Evolutionary conservation across 192 early-diverging fungal genomes (phyloP), one percentile per base, ranked within the genome.

Genomic region (Coemansia furcata): DNA sequence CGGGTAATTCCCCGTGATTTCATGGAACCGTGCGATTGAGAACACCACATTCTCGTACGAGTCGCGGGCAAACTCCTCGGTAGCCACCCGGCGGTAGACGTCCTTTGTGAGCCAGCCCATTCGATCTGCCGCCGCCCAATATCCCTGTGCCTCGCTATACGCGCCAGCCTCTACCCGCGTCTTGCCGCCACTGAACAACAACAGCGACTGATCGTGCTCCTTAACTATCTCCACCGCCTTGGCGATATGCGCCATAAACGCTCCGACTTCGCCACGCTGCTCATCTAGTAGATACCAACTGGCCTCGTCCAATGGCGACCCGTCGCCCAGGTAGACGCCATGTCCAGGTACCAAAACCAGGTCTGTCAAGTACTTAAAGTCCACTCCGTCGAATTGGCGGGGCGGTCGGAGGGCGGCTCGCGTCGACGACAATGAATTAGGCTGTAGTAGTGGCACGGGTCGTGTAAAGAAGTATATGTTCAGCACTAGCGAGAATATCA

Each of bases 31-130:
- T 6, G 83, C 84, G 23, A 86, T 72, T 32, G 80, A 80, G 36
- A 82, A 86, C 30, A 86, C 49, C 19, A 86, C 67, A 60, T 86
- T 86, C 57, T 86, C 82, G 46, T 74, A 84, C 49, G 85, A 86
- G 66, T 86, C 85, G 33, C 77, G 74, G 2, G 85, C 82, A 71
- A 67, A 77, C 61, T 86, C 82, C 49, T 86, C 85, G 23, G 85
- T 79, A 47, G 73, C 67, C 36, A 77, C 76, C 33, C 83, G 72
- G 38, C 73, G 72, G 30, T 76, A 76, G 12, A 80, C 69, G 23
- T 71, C 68, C 32, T 58, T 60, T 12, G 71, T 70, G 39, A 82
- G 71, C 84, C 78, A 82, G 29, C 68, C 67, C 73, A 78, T 78
- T 29, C 63, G 66, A 21, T 85, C 78, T 5, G 83, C 83, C 8